Conservation (phyloP, 1,284 basidiomycete genomes). For the Ganoderma boninense region DNA sequence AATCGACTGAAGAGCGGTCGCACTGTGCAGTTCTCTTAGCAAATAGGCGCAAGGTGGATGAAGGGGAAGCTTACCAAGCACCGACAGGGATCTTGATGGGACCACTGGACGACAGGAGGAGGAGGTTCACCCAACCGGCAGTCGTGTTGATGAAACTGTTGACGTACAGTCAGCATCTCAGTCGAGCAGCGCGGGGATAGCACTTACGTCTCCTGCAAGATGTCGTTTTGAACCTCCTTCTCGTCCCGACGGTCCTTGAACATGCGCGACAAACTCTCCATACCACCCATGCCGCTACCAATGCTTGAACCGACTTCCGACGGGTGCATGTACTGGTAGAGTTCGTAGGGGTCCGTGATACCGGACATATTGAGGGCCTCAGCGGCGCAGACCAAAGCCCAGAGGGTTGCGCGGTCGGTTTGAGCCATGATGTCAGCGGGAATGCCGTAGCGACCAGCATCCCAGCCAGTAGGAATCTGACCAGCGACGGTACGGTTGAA, state of each 20-base stretch:
- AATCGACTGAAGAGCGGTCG: slow-evolving; percentile 96
- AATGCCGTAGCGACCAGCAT: slow-evolving; percentile 95
- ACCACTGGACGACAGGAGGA: slow-evolving; percentile 93
- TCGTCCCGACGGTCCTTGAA: slow-evolving; percentile 99
- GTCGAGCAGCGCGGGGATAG: slow-evolving; percentile 9
- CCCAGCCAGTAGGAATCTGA: slow-evolving; percentile 97
- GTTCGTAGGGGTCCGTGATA: slow-evolving; percentile 96
- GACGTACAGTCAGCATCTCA: slow-evolving; percentile 28
- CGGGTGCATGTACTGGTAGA: slow-evolving; percentile 97
- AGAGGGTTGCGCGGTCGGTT: slow-evolving; percentile 93
- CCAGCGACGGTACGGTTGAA: slow-evolving; percentile 96
- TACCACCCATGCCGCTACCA: slow-evolving; percentile 98
- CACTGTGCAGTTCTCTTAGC: slow-evolving; percentile 54
- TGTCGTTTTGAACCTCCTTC: slow-evolving; percentile 97
- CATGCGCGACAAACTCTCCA: slow-evolving; percentile 91
- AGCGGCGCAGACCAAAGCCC: slow-evolving; percentile 95
- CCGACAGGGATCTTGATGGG: slow-evolving; percentile 99
- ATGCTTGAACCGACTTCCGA: slow-evolving; percentile 93
- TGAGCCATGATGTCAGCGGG: slow-evolving; percentile 98
- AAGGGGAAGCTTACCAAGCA: slow-evolving; percentile 75
- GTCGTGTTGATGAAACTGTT: slow-evolving; percentile 95
- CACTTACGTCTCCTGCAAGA: slow-evolving; percentile 95
- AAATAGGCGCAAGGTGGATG: neutral
- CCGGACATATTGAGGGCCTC: slow-evolving; percentile 98
- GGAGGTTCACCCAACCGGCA: slow-evolving; percentile 96